Conservation (phyloP, 176 grass and related monocot species). For the Secale cereale region DNA sequence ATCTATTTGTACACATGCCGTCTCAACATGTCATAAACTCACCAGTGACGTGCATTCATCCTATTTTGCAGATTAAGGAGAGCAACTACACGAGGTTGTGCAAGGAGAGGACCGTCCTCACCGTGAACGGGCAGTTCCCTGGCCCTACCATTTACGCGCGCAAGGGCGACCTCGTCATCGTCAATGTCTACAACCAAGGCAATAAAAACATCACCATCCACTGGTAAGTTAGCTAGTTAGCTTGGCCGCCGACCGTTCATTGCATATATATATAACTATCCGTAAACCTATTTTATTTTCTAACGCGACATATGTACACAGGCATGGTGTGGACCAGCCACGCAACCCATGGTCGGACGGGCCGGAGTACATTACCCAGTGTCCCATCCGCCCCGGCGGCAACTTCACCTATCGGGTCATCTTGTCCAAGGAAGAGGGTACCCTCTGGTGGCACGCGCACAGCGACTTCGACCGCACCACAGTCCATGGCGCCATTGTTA, state of each 20-base stretch:
- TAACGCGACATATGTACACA: not conserved
- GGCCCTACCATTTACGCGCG: slow-evolving; percentile 61
- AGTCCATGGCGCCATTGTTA: slow-evolving; percentile 58
- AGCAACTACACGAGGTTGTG: slow-evolving; percentile 46
- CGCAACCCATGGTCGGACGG: slow-evolving; percentile 27
- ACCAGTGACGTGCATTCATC: too few species aligned
- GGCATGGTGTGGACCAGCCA: slow-evolving; percentile 59
- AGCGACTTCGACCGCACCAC: slow-evolving; percentile 51
- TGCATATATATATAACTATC: not conserved
- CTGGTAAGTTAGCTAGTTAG: too few species aligned
- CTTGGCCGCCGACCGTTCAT: too few species aligned
- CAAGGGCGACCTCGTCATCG: slow-evolving; percentile 36
- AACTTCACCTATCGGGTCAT: slow-evolving; percentile 48
- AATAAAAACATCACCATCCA: slow-evolving; percentile 49
- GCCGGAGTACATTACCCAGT: not conserved
- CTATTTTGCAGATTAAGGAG: slow-evolving; percentile 39
- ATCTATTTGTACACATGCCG: too few species aligned
- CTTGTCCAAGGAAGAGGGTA: slow-evolving; percentile 53
- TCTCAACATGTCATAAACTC: too few species aligned
- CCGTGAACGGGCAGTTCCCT: slow-evolving; percentile 60
- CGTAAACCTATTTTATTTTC: not conserved
- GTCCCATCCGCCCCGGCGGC: slow-evolving; percentile 19
- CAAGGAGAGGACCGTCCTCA: slow-evolving; percentile 42
- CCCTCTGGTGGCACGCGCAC: slow-evolving; percentile 63
- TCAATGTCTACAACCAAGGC: slow-evolving; percentile 43